Conservation (phyloP, 1,284 basidiomycete genomes). For the Pyrrhoderma noxium region DNA sequence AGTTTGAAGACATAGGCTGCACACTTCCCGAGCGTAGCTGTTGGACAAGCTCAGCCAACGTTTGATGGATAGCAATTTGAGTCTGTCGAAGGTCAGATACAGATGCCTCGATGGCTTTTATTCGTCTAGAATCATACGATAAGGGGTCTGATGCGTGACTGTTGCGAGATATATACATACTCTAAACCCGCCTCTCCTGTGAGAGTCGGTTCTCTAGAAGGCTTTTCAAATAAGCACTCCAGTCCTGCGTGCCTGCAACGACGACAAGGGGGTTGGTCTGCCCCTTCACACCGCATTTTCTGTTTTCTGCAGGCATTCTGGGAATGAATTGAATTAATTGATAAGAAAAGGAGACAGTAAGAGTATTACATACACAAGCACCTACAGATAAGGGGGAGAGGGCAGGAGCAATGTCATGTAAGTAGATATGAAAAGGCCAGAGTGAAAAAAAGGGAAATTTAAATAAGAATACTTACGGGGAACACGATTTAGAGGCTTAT, state of each 20-base stretch:
- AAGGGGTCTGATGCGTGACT: background rate
- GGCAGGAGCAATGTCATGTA: background rate
- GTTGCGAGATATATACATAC: slow-evolving; percentile 41
- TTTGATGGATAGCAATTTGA: slow-evolving; percentile 65
- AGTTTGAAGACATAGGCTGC: slow-evolving; percentile 21
- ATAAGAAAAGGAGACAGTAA: slow-evolving; percentile 18
- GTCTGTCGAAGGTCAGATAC: slow-evolving; percentile 70
- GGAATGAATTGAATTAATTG: slow-evolving; percentile 3
- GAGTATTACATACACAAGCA: slow-evolving; percentile 56
- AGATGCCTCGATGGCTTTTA: slow-evolving; percentile 76
- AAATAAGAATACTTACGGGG: slow-evolving; percentile 51
- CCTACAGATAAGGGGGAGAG: slow-evolving; percentile 34
- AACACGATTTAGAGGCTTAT: slow-evolving; percentile 74
- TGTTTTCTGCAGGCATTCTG: slow-evolving; percentile 82
- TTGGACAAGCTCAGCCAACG: slow-evolving; percentile 68
- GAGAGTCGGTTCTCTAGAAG: slow-evolving; percentile 72
- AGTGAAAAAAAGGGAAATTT: background rate
- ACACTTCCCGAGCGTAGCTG: slow-evolving; percentile 48
- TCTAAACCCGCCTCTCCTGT: slow-evolving; percentile 84
- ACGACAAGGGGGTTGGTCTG: slow-evolving; percentile 86
- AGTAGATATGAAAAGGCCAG: slow-evolving; percentile 16
- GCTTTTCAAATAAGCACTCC: slow-evolving; percentile 87
- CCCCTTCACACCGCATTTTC: slow-evolving; percentile 86
- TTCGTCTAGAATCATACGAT: slow-evolving; percentile 49
- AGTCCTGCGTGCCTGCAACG: slow-evolving; percentile 80